Evolutionary conservation across 768 basidiomycete genomes (phyloP).

Genomic region (Mycena galericulata): DNA sequence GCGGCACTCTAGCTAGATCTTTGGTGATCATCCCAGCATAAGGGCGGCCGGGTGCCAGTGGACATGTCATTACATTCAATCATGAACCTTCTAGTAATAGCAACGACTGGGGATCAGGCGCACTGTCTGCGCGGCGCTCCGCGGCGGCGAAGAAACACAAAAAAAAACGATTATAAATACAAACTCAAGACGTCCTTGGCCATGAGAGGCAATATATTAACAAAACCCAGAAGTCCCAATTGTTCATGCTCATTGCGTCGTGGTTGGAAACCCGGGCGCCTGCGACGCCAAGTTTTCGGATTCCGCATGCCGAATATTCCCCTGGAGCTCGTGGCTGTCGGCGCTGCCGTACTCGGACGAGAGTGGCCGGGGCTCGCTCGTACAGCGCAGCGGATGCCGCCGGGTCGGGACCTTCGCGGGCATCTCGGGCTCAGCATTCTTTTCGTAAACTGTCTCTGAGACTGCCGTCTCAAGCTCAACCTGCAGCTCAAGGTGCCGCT

Average conservation of each 20-base stretch:
- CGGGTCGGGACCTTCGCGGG: not conserved
- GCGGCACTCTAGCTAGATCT: no score
- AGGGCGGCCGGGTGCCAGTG: no score
- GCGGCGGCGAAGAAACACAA: no score
- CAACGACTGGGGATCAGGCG: no score
- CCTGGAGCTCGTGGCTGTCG: not conserved
- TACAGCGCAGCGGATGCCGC: slow-evolving; percentile 3
- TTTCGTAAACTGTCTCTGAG: slow-evolving; percentile 23
- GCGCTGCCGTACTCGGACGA: slow-evolving; percentile 7
- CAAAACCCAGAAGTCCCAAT: not conserved
- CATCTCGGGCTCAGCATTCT: not conserved
- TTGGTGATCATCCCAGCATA: no score
- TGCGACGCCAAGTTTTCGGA: no score
- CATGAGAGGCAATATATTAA: not conserved
- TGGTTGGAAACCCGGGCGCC: not conserved
- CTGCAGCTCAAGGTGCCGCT: not conserved
- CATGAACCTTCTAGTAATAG: no score
- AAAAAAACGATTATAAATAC: slow-evolving; percentile 9
- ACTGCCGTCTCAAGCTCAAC: slow-evolving; percentile 18
- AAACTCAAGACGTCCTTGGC: not conserved
- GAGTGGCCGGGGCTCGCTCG: slow-evolving; percentile 11
- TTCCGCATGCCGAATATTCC: not conserved
- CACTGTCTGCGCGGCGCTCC: no score
- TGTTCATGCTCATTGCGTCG: not conserved
- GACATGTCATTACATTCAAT: no score